phyloP scores from a whole-genome alignment of 257 asterid genomes.

The Nicotiana noctiflora region DNA sequence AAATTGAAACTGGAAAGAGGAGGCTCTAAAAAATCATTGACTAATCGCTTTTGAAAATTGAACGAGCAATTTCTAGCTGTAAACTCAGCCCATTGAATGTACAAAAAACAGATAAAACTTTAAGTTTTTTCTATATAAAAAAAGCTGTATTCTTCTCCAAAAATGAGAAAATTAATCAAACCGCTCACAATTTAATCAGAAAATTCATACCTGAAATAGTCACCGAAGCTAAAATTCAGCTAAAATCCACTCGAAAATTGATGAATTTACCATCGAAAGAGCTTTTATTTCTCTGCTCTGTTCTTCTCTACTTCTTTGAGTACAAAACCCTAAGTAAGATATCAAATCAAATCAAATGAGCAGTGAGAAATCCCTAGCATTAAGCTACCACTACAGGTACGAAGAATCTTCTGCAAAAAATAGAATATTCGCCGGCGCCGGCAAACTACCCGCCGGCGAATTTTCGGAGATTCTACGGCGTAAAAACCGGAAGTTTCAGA shows the following conservation, averaged over 20 bases:
- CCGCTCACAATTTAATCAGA: background rate
- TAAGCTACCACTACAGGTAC: background rate
- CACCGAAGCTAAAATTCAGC: background rate
- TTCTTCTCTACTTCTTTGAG: background rate
- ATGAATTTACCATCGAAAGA: background rate
- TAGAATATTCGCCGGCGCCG: background rate
- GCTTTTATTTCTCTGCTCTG: background rate
- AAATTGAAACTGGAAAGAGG: too few species aligned
- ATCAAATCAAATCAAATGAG: background rate
- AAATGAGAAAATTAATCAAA: background rate
- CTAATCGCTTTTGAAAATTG: background rate
- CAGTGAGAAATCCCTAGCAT: background rate
- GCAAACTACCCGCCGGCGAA: constrained; percentile 9
- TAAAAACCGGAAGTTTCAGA: constrained; percentile 12
- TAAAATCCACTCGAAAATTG: background rate
- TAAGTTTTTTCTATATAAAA: background rate
- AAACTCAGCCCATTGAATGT: background rate
- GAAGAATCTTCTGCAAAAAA: background rate
- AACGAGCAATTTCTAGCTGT: background rate
- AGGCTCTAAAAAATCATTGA: background rate
- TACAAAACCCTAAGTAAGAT: background rate
- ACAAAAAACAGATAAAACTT: background rate
- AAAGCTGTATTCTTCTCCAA: background rate
- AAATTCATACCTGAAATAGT: background rate
- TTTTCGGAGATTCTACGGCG: background rate